phyloP scores from a whole-genome alignment of 495 filamentous ascomycete genomes.

The Trypethelium eluteriae region DNA sequence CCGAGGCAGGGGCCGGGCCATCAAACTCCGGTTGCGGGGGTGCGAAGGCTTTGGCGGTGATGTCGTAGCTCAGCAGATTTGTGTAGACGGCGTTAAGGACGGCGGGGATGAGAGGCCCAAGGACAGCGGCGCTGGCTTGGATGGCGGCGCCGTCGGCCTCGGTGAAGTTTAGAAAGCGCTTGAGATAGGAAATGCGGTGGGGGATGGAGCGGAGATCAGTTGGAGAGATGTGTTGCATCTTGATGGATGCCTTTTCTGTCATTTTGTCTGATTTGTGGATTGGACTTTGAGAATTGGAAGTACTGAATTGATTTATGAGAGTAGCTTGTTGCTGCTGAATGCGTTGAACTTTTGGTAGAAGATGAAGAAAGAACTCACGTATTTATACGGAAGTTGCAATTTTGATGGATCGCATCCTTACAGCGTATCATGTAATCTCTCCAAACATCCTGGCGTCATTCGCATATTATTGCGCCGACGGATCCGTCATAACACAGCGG shows the following conservation, averaged over 20 bases:
- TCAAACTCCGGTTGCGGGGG: slow-evolving; percentile 36
- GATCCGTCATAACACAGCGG: no score
- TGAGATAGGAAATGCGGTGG: slow-evolving; percentile 33
- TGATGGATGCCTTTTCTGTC: neutral
- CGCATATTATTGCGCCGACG: neutral
- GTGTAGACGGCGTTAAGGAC: slow-evolving; percentile 37
- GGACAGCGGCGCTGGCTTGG: slow-evolving; percentile 28
- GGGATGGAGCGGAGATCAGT: slow-evolving; percentile 27
- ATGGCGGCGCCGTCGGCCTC: slow-evolving; percentile 30
- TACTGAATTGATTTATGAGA: neutral
- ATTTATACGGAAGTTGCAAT: neutral
- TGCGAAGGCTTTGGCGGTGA: slow-evolving; percentile 37
- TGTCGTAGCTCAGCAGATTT: slow-evolving; percentile 38
- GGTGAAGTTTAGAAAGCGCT: slow-evolving; percentile 34
- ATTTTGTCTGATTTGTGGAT: neutral
- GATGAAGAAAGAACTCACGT: no score
- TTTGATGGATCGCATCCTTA: neutral
- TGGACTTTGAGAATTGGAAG: neutral
- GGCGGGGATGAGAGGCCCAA: slow-evolving; percentile 33
- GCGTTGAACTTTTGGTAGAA: no score
- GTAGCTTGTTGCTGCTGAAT: neutral
- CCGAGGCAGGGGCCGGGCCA: slow-evolving; percentile 20
- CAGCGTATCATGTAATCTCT: neutral
- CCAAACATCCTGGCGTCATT: neutral
- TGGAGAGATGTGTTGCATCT: slow-evolving; percentile 36